Conservation (phyloP, 1,284 basidiomycete genomes). For the Pyrrhoderma noxium region DNA sequence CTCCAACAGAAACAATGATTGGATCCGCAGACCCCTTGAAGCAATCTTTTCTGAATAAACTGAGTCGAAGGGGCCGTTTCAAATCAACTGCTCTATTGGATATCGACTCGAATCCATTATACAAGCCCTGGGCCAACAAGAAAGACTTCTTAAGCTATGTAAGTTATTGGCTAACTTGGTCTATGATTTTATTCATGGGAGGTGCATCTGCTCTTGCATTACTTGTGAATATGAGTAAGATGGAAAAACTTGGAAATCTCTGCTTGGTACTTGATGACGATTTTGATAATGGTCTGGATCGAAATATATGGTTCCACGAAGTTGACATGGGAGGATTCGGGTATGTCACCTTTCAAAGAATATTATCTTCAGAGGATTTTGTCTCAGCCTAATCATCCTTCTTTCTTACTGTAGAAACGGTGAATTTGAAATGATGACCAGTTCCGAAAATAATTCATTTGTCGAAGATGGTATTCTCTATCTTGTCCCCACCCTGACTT, state of each 20-base stretch:
- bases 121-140: conserved; percentile 10
- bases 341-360: conserved; percentile 28
- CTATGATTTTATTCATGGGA: conserved; percentile 11
- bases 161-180: conserved; percentile 12
- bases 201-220: conserved; percentile 1
- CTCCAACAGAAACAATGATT: conserved; percentile 9
- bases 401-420: conserved; percentile 46
- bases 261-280: conserved; percentile 67
- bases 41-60: neutral
- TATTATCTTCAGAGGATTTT: neutral
- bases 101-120: neutral
- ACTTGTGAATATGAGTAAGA: conserved; percentile 1
- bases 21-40: conserved; percentile 5
- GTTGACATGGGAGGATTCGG: conserved; percentile 71
- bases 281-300: conserved; percentile 47
- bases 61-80: neutral
- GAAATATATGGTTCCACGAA: conserved; percentile 56
- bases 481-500: conserved; percentile 75
- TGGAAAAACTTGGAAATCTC: conserved; percentile 30
- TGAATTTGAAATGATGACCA: conserved; percentile 77
- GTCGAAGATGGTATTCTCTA: conserved; percentile 63
- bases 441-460: conserved; percentile 58
- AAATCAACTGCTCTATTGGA: conserved; percentile 14
- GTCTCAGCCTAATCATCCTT: conserved; percentile 7
- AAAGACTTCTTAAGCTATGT: conserved; percentile 5